Evolutionary conservation across 768 basidiomycete genomes (phyloP), one percentile per base, ranked within the genome.

Genomic region (Boletus rubescentipes): DNA sequence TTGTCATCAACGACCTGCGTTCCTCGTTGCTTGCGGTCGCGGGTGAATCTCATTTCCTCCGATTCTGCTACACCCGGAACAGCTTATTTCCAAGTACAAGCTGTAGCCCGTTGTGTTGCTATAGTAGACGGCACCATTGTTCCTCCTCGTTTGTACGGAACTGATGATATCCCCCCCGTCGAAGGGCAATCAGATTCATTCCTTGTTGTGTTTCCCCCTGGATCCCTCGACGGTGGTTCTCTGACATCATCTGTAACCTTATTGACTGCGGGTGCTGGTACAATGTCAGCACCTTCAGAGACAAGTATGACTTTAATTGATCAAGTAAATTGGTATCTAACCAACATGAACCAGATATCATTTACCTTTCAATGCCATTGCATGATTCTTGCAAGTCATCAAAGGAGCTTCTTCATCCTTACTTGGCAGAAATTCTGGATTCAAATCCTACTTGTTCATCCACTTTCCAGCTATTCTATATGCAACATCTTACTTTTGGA

Each of bases 131-230:
- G 67, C 36, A 57, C 38, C 21, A 51, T 62, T 38, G 36, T 51
- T 57, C 76, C 58, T 9, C 53, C 61, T 37, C 45, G 67, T 59
- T 53, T 75, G 20, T 55, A 69, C 15, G 72, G 68, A 20, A 60
- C 46, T 8, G 59, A 70, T 9, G 58, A 59, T 16, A 51, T 23
- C 4, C 14, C 47, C 0, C 9, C 43, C 4, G 26, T 18, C 5
- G 70, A 74, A 29, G 57, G 62, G 14, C 60, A 65, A 26, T 65
- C 62, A 14, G 91, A 93, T 64, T 86, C 88, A 15, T 80, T 78
- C 2, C 67, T 93, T 14, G 65, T 93, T 6, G 77, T 93, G 5
- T 91, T 93, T 58, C 89, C 92, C 0, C 93, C 92, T 1, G 74
- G 73, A 1, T 80, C 83, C 0, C 62, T 89, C 9, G 49, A 67